Percentiles rank a stretch among this genome's conserved stretches.
Evolutionary conservation across 108 stramenopile genomes (phyloP).

Genomic region (Licmophora abbreviata): DNA sequence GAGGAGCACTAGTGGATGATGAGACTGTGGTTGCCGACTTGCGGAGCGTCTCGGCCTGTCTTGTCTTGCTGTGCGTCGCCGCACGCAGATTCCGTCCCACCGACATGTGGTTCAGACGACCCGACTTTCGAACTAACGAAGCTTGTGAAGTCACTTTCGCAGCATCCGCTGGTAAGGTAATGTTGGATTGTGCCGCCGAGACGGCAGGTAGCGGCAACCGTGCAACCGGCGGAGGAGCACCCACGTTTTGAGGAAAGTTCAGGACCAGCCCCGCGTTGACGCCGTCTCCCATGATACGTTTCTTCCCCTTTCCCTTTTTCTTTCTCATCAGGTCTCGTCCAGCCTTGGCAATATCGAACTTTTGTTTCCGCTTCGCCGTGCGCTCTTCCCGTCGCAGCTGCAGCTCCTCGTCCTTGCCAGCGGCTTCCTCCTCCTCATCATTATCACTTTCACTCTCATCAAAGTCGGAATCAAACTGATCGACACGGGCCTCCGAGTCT

Average conservation of each 20-base stretch:
- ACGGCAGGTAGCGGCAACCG: slow-evolving; percentile 1
- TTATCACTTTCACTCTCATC: slow-evolving; percentile 70
- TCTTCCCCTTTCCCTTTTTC: slow-evolving; percentile 20
- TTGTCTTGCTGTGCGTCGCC: background rate
- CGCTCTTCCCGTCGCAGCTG: slow-evolving; percentile 24
- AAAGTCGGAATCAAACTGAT: slow-evolving; percentile 86
- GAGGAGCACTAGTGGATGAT: slow-evolving; percentile 7
- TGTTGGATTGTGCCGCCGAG: slow-evolving; percentile 1
- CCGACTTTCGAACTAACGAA: too few relatives aligned
- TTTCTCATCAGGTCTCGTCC: slow-evolving; percentile 28
- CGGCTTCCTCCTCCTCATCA: slow-evolving; percentile 45
- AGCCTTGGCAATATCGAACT: slow-evolving; percentile 30
- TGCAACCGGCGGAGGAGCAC: background rate
- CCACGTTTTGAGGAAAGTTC: slow-evolving; percentile 42
- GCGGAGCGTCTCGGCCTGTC: background rate
- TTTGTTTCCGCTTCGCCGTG: slow-evolving; percentile 10
- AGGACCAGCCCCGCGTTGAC: slow-evolving; percentile 75
- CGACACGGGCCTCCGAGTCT: slow-evolving; percentile 46
- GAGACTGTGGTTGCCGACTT: slow-evolving; percentile 2
- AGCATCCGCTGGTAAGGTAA: background rate
- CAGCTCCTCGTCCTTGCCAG: slow-evolving; percentile 43
- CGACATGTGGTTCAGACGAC: too few relatives aligned
- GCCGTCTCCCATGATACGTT: slow-evolving; percentile 51
- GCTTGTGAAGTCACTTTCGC: background rate
- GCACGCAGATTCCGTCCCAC: background rate